Percentiles rank a stretch among this genome's conserved stretches.
These are phyloP conservation scores for Capillidium rhysosporum DNA, from an alignment of 371 early-diverging fungal genomes.

Conservation along the genomic window DNA sequence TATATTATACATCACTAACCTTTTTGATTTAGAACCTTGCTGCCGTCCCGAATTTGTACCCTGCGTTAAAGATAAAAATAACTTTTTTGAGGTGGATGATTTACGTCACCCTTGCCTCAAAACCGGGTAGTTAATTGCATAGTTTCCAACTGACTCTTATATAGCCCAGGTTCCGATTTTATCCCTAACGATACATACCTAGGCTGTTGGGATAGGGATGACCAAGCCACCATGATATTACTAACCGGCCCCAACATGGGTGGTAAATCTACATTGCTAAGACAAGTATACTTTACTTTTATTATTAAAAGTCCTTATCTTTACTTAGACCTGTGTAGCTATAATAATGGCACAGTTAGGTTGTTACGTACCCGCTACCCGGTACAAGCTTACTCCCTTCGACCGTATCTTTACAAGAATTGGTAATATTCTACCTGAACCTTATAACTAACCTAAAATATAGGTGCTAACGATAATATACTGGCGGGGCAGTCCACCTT, in stretches of 20 bases:
- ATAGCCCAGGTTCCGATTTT: conserved; percentile 47
- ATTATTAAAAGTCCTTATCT: not conserved
- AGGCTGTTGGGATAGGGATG: conserved; percentile 25
- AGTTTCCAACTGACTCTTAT: not conserved
- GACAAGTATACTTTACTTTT: conserved; percentile 33
- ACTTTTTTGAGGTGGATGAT: conserved; percentile 53
- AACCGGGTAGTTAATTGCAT: not conserved
- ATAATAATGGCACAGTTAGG: conserved; percentile 98
- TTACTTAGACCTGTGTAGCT: conserved; percentile 68
- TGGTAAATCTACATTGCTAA: conserved; percentile 90
- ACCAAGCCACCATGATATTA: conserved; percentile 58
- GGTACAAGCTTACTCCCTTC: conserved; percentile 64
- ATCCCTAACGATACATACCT: conserved; percentile 85
- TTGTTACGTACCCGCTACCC: conserved; percentile 80
- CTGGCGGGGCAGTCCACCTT: conserved; percentile 97
- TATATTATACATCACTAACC: too few species aligned
- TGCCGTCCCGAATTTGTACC: conserved; percentile 57
- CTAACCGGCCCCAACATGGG: conserved; percentile 97
- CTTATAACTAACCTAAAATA: not conserved
- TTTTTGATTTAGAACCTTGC: conserved; percentile 32
- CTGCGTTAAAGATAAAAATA: conserved; percentile 20
- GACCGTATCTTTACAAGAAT: conserved; percentile 95
- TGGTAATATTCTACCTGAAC: conserved; percentile 14
- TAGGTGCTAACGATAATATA: conserved; percentile 90
- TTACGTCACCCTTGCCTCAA: conserved; percentile 72